Percentiles rank a stretch among this genome's conserved stretches.
These are phyloP conservation scores for Pyrenula aspistea DNA, from an alignment of 495 filamentous ascomycete species.

Conservation along the genomic window DNA sequence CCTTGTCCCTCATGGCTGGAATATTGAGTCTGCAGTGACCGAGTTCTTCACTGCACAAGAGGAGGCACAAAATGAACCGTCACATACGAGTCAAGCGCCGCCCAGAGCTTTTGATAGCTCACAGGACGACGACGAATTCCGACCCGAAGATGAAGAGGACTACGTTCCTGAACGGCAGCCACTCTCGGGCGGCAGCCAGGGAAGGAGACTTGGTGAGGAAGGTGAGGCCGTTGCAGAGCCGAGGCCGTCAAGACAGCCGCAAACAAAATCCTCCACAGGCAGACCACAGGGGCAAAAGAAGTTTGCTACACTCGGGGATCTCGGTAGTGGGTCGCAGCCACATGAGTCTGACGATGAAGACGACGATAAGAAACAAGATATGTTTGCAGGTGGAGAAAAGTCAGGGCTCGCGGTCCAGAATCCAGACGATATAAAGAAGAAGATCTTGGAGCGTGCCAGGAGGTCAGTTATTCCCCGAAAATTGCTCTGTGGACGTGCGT, in stretches of 20 bases:
- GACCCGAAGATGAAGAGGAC: background rate
- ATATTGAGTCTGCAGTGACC: conserved; percentile 52
- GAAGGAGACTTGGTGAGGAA: conserved; percentile 16
- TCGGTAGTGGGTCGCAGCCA: conserved; percentile 33
- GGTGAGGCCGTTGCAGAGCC: conserved; percentile 11
- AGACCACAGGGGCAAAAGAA: conserved; percentile 31
- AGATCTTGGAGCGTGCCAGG: conserved; percentile 74
- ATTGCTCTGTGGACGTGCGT: background rate
- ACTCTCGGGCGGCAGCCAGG: conserved; percentile 11
- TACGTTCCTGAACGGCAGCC: background rate
- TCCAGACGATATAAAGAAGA: conserved; percentile 58
- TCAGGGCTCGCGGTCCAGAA: conserved; percentile 92
- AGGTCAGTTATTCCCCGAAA: conserved; percentile 36
- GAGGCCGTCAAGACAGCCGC: conserved; percentile 4
- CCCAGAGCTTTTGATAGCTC: background rate
- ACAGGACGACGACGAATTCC: conserved; percentile 17
- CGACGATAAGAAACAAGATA: conserved; percentile 55
- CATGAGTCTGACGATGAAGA: conserved; percentile 51
- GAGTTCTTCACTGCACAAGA: conserved; percentile 63
- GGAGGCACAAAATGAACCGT: conserved; percentile 22
- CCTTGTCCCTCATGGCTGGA: conserved; percentile 55
- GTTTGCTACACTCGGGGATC: conserved; percentile 44
- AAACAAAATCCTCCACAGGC: conserved; percentile 10
- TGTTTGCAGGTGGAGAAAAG: conserved; percentile 94
- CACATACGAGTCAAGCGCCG: background rate